Base-by-base conservation (phyloP, 352 stramenopile genomes). In the Phytophthora hibernalis region DNA sequence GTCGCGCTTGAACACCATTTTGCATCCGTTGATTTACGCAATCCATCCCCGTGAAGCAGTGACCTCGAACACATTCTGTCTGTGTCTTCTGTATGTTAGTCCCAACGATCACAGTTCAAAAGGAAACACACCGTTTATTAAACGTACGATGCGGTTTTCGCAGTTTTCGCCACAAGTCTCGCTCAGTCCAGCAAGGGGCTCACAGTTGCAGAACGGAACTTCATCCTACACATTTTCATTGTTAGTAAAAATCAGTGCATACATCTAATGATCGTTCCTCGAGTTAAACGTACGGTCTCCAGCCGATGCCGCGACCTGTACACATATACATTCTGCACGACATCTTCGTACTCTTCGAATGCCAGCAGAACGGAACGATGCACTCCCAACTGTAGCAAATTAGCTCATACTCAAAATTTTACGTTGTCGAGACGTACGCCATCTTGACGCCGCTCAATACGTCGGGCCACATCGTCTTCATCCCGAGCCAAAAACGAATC, bases 11-110 rank as follows among this genome's bases (percentile, higher is more conserved):
- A 6, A 20, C 15, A 6, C 42, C 54, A 5, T 53, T 22, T 45
- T 53, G 54, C 52, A 61, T 53, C 3, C 54, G 54, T 13, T 61
- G 42, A 21, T 61, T 61, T 10, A n/a, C 2, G 42, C 18, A 47
- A 2, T 24, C 26, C 10, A 5, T n/a, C 30, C 4, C 21, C 1
- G 54, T 37, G 7, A 61, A 52, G 20, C 42, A 61, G 42, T 53
- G 26, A 3, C 54, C 42, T 45, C n/a, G 8, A 52, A 28, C 42
- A 37, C 42, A 61, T 44, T 47, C 42, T 11, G 30, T 61, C 20
- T 61, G 54, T n/a, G 9, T 37, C 30, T 61, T 2, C 9, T 13
- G 10, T 8, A 28, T 5, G 24, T 28, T 28, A 28, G 24, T 28
- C 24, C 24, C 24, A 28, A 28, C 24, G 24, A 28, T 5, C 24